Evolutionary conservation across 2,329 filamentous ascomycete species (phyloP).

Genomic region (Fusarium abutilonis): DNA sequence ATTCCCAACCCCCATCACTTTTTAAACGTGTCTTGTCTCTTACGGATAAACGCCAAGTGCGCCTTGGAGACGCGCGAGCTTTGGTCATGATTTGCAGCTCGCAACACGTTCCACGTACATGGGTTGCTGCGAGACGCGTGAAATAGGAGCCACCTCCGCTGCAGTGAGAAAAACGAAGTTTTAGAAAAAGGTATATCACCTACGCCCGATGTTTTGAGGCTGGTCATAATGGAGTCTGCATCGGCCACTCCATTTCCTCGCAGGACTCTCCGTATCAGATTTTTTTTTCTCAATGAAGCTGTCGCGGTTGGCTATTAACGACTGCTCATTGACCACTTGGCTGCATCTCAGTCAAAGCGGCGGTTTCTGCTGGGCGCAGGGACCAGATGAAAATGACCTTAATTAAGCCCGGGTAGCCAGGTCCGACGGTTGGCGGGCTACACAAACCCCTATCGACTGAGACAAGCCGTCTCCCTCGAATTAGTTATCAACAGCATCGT

Average conservation of each 20-base stretch:
- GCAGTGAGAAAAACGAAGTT: conserved; percentile 24
- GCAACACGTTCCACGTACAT: conserved; percentile 45
- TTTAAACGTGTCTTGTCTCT: conserved; percentile 36
- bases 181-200: conserved; percentile 27
- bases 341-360: not conserved
- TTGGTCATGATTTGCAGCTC: conserved; percentile 41
- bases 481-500: conserved; percentile 34
- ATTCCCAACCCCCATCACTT: conserved; percentile 40
- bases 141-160: conserved; percentile 30
- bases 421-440: not conserved
- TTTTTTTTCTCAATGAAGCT: conserved; percentile 38
- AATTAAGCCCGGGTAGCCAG: conserved; percentile 23
- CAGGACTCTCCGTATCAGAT: conserved; percentile 24
- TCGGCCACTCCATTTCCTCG: conserved; percentile 32
- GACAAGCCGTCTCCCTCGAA: conserved; percentile 36
- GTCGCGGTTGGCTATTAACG: conserved; percentile 26
- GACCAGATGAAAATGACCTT: conserved; percentile 34
- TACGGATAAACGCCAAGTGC: conserved; percentile 34
- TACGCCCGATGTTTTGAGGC: conserved; percentile 23
- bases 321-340: conserved; percentile 20
- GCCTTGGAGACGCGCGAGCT: conserved; percentile 36
- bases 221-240: conserved; percentile 37
- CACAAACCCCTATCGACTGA: conserved; percentile 31
- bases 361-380: conserved; percentile 29
- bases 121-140: conserved; percentile 46